A percentile compares a stretch with the other conserved stretches of the same genome.
Conservation (phyloP, 495 filamentous ascomycete species). For the Clavariopsis aquatica region DNA sequence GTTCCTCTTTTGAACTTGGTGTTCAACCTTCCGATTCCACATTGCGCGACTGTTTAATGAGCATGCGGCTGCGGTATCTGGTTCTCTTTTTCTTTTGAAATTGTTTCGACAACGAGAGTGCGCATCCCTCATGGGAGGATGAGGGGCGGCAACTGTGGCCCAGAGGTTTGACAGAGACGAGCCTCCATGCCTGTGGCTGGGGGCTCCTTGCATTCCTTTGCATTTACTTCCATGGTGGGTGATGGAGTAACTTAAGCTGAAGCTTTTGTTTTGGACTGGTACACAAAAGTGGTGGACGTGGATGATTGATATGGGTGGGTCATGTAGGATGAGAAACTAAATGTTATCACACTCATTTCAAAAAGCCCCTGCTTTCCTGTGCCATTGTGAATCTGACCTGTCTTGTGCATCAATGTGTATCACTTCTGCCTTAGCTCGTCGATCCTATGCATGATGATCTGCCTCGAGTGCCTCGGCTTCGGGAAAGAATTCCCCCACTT, state of each 20-base stretch:
- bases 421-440: no score
- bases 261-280: neutral
- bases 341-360: conserved; percentile 36
- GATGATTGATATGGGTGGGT: conserved; percentile 20
- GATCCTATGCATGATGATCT: no score
- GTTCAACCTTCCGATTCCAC: conserved; percentile 11
- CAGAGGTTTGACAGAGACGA: neutral
- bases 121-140: neutral
- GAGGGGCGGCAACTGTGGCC: neutral
- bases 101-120: neutral
- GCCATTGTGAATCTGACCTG: no score
- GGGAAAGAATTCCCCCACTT: conserved; percentile 22
- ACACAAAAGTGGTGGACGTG: neutral
- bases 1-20: conserved; percentile 26
- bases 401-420: no score
- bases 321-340: conserved; percentile 34
- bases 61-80: conserved; percentile 25
- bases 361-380: conserved; percentile 26
- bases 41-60: conserved; percentile 34
- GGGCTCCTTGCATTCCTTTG: conserved; percentile 36
- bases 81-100: conserved; percentile 5
- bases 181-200: conserved; percentile 29
- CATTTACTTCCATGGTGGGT: neutral
- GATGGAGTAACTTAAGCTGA: neutral
- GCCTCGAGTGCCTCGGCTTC: conserved; percentile 33